Conservation (phyloP, 345 rosid genomes). For the Triadica sebifera region DNA sequence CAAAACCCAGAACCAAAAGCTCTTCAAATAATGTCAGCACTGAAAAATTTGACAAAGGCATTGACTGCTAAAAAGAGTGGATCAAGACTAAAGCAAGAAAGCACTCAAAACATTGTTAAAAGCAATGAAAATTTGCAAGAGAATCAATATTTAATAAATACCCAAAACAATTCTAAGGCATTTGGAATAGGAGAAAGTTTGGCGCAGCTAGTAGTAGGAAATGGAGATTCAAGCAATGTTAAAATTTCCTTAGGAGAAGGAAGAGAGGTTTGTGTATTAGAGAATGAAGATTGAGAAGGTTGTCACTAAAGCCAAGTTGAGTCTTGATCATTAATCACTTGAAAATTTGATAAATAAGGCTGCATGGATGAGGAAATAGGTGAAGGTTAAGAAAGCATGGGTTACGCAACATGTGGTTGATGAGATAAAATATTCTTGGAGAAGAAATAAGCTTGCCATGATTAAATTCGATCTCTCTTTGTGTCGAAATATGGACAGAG, state of each 20-base stretch:
- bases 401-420: conserved; percentile 62
- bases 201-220: conserved; percentile 29
- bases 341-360: conserved; percentile 60
- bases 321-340: conserved; percentile 51
- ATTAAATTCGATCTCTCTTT: conserved; percentile 68
- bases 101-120: conserved; percentile 57
- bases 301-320: conserved; percentile 48
- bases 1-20: conserved; percentile 25
- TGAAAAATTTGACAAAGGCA: conserved; percentile 54
- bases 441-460: conserved; percentile 60
- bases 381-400: conserved; percentile 83
- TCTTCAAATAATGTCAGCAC: conserved; percentile 9
- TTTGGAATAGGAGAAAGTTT: conserved; percentile 33
- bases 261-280: conserved; percentile 44
- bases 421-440: conserved; percentile 57
- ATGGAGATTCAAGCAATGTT: conserved; percentile 17
- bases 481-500: conserved; percentile 79
- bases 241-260: conserved; percentile 60
- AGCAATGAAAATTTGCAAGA: conserved; percentile 50
- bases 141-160: conserved; percentile 5
- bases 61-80: conserved; percentile 65
- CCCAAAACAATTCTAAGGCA: conserved; percentile 15
- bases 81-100: conserved; percentile 60
- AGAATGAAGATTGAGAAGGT: conserved; percentile 59
- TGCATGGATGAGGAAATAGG: conserved; percentile 64